Conservation (phyloP, 768 basidiomycete species). For the Dioszegia crocea region DNA sequence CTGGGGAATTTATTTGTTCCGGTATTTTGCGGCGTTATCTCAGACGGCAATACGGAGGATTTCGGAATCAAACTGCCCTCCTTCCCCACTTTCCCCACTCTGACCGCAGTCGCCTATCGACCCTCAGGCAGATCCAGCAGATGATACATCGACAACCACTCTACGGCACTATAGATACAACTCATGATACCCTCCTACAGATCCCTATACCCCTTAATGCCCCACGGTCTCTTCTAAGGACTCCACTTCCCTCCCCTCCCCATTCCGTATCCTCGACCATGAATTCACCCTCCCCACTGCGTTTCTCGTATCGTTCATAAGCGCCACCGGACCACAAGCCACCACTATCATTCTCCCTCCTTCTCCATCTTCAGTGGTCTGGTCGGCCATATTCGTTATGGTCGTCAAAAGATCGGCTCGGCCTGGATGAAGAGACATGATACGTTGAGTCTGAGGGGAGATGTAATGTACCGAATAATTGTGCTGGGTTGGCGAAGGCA, state of each 20-base stretch:
- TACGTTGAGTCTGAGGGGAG: constrained; percentile 1
- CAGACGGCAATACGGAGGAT: neutral
- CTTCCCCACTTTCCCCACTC: too few relatives aligned
- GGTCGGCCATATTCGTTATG: constrained; percentile 9
- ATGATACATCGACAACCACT: too few relatives aligned
- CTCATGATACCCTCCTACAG: neutral
- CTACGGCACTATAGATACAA: constrained; percentile 3
- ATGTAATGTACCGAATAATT: neutral
- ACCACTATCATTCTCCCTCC: constrained; percentile 27
- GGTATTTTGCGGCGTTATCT: neutral
- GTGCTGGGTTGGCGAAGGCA: neutral
- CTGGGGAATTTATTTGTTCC: neutral
- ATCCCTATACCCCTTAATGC: constrained; percentile 9
- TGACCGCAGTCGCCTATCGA: too few relatives aligned
- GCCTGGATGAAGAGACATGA: constrained; percentile 2
- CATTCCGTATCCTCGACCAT: constrained; percentile 9
- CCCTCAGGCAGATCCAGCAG: too few relatives aligned
- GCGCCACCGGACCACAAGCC: constrained; percentile 32
- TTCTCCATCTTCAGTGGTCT: neutral
- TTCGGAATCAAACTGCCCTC: too few relatives aligned
- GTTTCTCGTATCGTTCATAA: constrained; percentile 17
- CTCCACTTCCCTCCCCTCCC: constrained; percentile 10
- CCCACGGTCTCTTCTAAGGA: constrained; percentile 36
- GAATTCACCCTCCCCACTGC: constrained; percentile 22
- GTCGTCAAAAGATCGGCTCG: constrained; percentile 20